A percentile compares a stretch with the other conserved stretches of the same genome.
Evolutionary conservation across 176 grass and related monocot species (phyloP).

Genomic region (Sorghum bicolor): Sorghum_bicolor_NCBIv3 NC_012873.2:8726001-8726500

Average conservation of each 20-base stretch:
- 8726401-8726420: not conserved
- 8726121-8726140: constrained; percentile 75
- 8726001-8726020: constrained; percentile 41
- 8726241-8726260: constrained; percentile 62
- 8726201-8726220: constrained; percentile 4
- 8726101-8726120: constrained; percentile 57
- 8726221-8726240: constrained; percentile 72
- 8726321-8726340: not conserved
- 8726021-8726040: constrained; percentile 78
- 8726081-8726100: constrained; percentile 76
- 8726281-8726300: not conserved
- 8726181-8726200: not conserved
- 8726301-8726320: constrained; percentile 8
- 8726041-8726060: constrained; percentile 76
- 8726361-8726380: not conserved
- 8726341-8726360: not conserved
- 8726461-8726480: constrained; percentile 3
- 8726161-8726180: not conserved
- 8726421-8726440: not conserved
- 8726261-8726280: constrained; percentile 78
- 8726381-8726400: not conserved
- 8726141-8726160: constrained; percentile 34
- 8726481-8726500: not conserved
- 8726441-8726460: not conserved
- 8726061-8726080: constrained; percentile 60